Evolutionary conservation across 805 yeast species (phyloP).

Genomic region (Torulaspora delbrueckii): DNA sequence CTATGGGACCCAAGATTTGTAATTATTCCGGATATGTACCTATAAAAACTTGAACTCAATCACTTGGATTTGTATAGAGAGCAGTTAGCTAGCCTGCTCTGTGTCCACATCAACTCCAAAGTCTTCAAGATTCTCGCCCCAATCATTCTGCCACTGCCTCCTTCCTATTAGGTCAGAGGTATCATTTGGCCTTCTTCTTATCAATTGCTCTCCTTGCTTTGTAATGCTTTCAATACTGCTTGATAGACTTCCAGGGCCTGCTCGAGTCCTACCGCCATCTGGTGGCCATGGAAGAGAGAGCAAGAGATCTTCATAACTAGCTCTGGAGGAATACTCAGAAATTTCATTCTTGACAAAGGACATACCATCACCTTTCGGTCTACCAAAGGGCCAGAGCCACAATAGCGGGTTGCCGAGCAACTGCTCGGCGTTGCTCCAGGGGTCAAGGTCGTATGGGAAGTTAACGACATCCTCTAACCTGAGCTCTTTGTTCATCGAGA

Average conservation of each 20-base stretch:
- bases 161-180: slow-evolving; percentile 39
- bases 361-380: slow-evolving; percentile 57
- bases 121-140: slow-evolving; percentile 81
- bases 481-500: slow-evolving; percentile 29
- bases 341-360: slow-evolving; percentile 52
- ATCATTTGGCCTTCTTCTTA: slow-evolving; percentile 30
- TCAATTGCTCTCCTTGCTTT: slow-evolving; percentile 33
- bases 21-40: slow-evolving; percentile 4
- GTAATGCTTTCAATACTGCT: slow-evolving; percentile 15
- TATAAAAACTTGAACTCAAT: slow-evolving; percentile 3
- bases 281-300: slow-evolving; percentile 89
- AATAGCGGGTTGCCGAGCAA: slow-evolving; percentile 56
- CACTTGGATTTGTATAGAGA: neutral
- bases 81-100: slow-evolving; percentile 34
- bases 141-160: slow-evolving; percentile 61
- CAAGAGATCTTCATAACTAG: slow-evolving; percentile 46
- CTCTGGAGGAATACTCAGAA: slow-evolving; percentile 33
- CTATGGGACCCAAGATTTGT: neutral
- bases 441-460: slow-evolving; percentile 80
- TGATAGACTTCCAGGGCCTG: slow-evolving; percentile 33
- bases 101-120: slow-evolving; percentile 82
- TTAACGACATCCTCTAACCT: slow-evolving; percentile 56
- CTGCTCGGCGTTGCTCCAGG: slow-evolving; percentile 47
- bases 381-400: slow-evolving; percentile 73
- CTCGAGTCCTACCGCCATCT: slow-evolving; percentile 50